phyloP scores from a whole-genome alignment of 177 flowering plant species.

The Telopea speciosissima region DNA sequence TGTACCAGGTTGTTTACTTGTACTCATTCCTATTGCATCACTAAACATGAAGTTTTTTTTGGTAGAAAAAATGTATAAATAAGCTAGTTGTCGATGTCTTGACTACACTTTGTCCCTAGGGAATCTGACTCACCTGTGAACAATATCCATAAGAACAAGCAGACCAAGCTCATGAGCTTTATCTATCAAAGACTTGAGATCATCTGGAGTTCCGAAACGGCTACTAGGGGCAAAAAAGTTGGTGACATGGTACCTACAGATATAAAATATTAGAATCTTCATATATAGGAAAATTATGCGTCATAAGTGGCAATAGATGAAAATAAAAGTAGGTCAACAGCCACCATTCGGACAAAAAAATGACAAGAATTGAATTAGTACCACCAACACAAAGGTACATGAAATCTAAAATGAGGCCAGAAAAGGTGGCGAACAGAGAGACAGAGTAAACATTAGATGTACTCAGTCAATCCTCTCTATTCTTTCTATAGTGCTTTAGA shows the following conservation, averaged over 20 bases:
- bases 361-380: neutral
- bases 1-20: too few relatives aligned
- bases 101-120: neutral
- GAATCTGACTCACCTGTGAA: conserved; percentile 66
- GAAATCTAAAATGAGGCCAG: neutral
- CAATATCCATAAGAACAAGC: conserved; percentile 98
- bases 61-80: too few relatives aligned
- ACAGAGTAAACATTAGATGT: neutral
- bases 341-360: neutral
- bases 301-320: neutral
- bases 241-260: conserved; percentile 89
- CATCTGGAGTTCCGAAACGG: conserved; percentile 98
- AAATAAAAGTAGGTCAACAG: neutral
- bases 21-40: too few relatives aligned
- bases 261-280: neutral
- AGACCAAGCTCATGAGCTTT: conserved; percentile 95
- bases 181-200: conserved; percentile 92
- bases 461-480: neutral
- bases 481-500: neutral
- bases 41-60: too few relatives aligned
- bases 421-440: neutral
- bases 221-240: conserved; percentile 99
- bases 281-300: neutral
- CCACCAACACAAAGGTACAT: neutral
- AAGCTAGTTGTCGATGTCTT: too few relatives aligned